A percentile compares a stretch with the other conserved stretches of the same genome.
phyloP scores from a whole-genome alignment of 2,329 filamentous ascomycete species.

The Pestalotiopsis sp. region DNA sequence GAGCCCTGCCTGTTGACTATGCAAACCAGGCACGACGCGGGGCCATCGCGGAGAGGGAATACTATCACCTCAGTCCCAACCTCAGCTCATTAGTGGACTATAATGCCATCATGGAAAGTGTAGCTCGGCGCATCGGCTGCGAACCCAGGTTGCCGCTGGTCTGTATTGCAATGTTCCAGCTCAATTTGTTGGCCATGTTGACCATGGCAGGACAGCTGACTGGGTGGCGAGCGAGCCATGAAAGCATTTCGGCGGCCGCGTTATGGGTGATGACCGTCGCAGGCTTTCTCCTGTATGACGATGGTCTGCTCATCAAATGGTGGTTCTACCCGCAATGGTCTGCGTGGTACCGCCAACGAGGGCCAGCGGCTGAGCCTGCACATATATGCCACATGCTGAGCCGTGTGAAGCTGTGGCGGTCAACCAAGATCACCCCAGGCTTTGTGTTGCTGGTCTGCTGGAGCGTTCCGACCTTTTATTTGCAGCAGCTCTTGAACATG shows the following conservation, averaged over 20 bases:
- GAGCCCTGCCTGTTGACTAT: background rate
- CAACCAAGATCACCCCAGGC: background rate
- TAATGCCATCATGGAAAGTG: background rate
- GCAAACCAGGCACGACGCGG: background rate
- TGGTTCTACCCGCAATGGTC: constrained; percentile 4
- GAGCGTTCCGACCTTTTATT: background rate
- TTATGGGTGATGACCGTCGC: background rate
- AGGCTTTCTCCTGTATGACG: background rate
- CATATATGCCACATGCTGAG: background rate
- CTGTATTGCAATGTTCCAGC: background rate
- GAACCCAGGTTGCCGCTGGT: background rate
- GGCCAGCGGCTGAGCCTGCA: background rate
- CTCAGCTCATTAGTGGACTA: constrained; percentile 1
- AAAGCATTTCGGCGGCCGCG: too few relatives aligned
- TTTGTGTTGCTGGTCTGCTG: background rate
- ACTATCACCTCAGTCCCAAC: constrained; percentile 1
- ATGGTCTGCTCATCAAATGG: constrained; percentile 4
- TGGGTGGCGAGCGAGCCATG: background rate
- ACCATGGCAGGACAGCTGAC: background rate
- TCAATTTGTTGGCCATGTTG: background rate
- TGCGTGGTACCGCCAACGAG: constrained; percentile 1
- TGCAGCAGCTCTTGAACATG: background rate
- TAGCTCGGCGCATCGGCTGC: background rate
- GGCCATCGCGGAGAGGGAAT: background rate
- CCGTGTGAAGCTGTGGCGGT: background rate